Conservation (phyloP, 257 asterid species). For the Solanum bulbocastanum region DNA sequence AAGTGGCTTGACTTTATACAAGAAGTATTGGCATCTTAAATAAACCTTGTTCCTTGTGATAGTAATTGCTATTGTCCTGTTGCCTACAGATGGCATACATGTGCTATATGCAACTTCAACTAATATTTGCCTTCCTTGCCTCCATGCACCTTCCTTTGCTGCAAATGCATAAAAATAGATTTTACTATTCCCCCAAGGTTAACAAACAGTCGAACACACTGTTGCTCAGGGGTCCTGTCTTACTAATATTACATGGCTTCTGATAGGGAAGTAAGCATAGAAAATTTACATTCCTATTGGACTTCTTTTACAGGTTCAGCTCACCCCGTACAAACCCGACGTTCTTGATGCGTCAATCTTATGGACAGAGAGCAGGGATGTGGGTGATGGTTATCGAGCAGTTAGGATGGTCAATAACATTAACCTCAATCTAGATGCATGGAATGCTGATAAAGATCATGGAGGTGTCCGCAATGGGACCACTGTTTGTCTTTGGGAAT, state of each 20-base stretch:
- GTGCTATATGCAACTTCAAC: background rate
- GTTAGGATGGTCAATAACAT: conserved; percentile 82
- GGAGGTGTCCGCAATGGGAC: conserved; percentile 91
- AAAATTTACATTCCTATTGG: background rate
- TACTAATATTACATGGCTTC: background rate
- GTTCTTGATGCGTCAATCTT: conserved; percentile 65
- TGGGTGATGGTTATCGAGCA: conserved; percentile 63
- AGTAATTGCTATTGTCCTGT: background rate
- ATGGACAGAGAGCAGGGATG: conserved; percentile 86
- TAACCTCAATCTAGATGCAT: conserved; percentile 69
- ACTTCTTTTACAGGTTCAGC: conserved; percentile 20
- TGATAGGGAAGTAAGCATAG: background rate
- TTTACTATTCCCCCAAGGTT: background rate
- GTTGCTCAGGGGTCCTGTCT: background rate
- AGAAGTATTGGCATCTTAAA: background rate
- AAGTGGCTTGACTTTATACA: background rate
- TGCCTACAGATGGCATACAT: background rate
- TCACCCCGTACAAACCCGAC: conserved; percentile 46
- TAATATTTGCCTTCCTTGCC: background rate
- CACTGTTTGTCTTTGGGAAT: conserved; percentile 78
- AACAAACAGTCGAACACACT: background rate
- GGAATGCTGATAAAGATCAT: conserved; percentile 67
- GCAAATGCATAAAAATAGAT: background rate
- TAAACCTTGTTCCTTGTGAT: background rate
- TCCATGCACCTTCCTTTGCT: background rate